Base-by-base conservation (phyloP, 179 eudicot species). In the Spinacia oleracea region DNA sequence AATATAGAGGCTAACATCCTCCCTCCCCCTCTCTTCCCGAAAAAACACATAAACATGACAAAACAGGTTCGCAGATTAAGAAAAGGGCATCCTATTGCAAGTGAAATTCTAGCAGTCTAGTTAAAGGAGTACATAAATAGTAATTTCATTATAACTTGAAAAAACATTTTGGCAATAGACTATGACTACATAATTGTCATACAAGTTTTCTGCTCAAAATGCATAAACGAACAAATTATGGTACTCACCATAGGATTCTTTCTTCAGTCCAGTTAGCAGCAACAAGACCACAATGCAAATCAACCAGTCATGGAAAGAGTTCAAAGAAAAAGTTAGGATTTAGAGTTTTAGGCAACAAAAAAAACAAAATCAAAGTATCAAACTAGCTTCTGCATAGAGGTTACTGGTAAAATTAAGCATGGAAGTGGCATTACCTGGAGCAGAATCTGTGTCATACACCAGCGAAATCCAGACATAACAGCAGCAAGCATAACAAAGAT, bases 401-500 rank as follows among this genome's bases (percentile, higher is more conserved):
- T 51, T 27, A 43, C 32, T 4, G 40, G 11, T 59, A 9, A 79
- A 59, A 35, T 20, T 67, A 65, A 66, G 77, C 64, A 40, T 58
- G 35, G 23, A 59, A 80, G 75, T 56, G 76, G 35, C 66, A 70
- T 58, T 89, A 93, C 98, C 98, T 96, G 99, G 77, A 96, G 96
- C 83, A 96, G 99, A 81, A 96, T 96, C 85, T 96, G 99, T 63
- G 97, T 93, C 99, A 96, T 96, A 81, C 92, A 87, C 99, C 99
- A 96, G 76, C 98, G 95, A 71, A 96, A 96, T 48, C 99, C 99
- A 82, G 99, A 90, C 99, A 96, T 93, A 80, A 96, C 97, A 87
- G 99, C 97, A 83, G 99, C 99, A 89, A 96, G 98, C 97, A 93
- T 96, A 64, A 96, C 99, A 80, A 96, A 96, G 38, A 93, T n/a